Conservation (phyloP, 176 grass and related monocot genomes). For the Microstegium vimineum region DNA sequence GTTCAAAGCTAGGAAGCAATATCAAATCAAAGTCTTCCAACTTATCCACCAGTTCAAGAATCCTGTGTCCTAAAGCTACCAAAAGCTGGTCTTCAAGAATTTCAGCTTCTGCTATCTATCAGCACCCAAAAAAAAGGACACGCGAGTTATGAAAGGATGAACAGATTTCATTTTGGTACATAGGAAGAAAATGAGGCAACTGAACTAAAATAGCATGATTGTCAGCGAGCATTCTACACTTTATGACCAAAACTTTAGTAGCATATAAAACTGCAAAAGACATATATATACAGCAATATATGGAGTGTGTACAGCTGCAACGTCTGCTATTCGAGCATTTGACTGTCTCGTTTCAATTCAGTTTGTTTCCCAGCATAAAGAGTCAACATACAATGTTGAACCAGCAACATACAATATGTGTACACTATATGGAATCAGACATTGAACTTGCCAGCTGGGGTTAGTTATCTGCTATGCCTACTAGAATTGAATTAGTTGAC, state of each 20-base stretch:
- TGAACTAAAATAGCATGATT: neutral
- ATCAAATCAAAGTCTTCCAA: conserved; percentile 93
- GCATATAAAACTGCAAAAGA: neutral
- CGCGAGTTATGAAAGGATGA: neutral
- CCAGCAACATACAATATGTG: neutral
- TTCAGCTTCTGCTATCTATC: conserved; percentile 92
- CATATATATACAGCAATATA: neutral
- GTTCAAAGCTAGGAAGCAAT: conserved; percentile 76
- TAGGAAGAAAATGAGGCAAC: neutral
- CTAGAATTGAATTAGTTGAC: neutral
- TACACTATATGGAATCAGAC: neutral
- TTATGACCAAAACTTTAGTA: neutral
- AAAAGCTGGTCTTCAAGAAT: conserved; percentile 91
- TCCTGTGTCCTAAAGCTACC: conserved; percentile 93
- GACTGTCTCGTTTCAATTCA: neutral
- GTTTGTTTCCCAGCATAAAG: neutral
- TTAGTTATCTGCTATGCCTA: neutral
- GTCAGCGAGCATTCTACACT: neutral
- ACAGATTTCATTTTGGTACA: neutral
- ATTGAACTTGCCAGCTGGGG: neutral
- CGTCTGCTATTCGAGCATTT: neutral
- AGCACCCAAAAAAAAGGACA: neutral
- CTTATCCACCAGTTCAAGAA: conserved; percentile 89
- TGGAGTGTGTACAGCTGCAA: neutral
- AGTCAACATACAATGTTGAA: neutral